Evolutionary conservation across 2,329 filamentous ascomycete genomes (phyloP), one percentile per base, ranked within the genome.

Genomic region (Periconia sp.): DNA sequence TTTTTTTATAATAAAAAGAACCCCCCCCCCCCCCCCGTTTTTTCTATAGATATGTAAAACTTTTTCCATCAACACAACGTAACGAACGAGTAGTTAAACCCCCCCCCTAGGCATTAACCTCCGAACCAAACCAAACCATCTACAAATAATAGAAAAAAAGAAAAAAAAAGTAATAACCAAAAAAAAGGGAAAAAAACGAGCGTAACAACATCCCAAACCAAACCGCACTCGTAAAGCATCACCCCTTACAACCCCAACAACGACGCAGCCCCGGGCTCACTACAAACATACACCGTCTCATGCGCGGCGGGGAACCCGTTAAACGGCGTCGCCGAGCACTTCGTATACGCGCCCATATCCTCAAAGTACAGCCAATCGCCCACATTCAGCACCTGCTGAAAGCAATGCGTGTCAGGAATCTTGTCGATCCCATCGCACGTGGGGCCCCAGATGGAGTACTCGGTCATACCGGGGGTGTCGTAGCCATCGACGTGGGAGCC

Each of bases 361-460:
- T 97, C 91, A 76, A 99, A 99, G 79, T 96, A 99, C 50, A 99
- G 82, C 94, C 94, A 99, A 75, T 99, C 94, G 49, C 94, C 94
- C 8, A 96, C 90, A 69, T 97, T 88, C 42, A 99, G 79, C 45
- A 89, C 83, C 49, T 89, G 86, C 33, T 85, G 79, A 67, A 97
- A 91, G 57, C 82, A 84, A 74, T 90, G 91, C 70, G 87, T 90
- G 73, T 91, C 85, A 47, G 89, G 85, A 76, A 99, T 96, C 74
- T 92, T 90, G 76, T 99, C 94, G 68, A 99, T 97, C 56, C 94
- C 93, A 72, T 99, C 94, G 72, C 94, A 99, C 15, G 94, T 97
- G 1, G 94, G 94, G 6, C 94, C 94, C 93, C 94, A 99, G 77
- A 99, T 89, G 19, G 92, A 97, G 78, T 99, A 97, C 71, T 95